Evolutionary conservation across 148 eudicot genomes (phyloP).

Genomic region (Rhododendron mucronatum): DNA sequence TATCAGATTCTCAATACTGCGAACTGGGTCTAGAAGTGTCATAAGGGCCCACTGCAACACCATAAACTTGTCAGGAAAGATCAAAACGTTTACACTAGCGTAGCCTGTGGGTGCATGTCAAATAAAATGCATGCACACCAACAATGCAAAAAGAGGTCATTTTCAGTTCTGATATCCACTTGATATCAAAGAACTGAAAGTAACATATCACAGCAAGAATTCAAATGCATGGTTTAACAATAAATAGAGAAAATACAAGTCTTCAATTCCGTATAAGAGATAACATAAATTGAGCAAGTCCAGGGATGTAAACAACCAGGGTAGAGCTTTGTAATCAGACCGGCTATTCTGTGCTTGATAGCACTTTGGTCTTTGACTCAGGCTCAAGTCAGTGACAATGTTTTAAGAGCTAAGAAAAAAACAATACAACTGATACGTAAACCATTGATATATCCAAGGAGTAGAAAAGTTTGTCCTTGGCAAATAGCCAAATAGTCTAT

Average conservation of each 20-base stretch:
- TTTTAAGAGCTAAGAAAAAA: neutral
- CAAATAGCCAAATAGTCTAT: neutral
- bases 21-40: slow-evolving; percentile 87
- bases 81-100: neutral
- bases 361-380: neutral
- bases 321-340: neutral
- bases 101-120: neutral
- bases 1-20: slow-evolving; percentile 75
- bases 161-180: neutral
- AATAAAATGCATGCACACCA: neutral
- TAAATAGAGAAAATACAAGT: neutral
- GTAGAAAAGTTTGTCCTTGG: neutral
- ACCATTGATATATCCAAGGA: neutral
- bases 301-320: neutral
- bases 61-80: neutral
- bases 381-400: neutral
- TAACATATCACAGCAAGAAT: neutral
- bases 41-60: slow-evolving; percentile 83
- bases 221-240: neutral
- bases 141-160: neutral
- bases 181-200: neutral
- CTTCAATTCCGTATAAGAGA: neutral
- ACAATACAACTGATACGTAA: neutral
- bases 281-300: neutral
- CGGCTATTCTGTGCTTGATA: neutral